phyloP scores from a whole-genome alignment of 208 protist genomes.

The Crithidia fasciculata region DNA sequence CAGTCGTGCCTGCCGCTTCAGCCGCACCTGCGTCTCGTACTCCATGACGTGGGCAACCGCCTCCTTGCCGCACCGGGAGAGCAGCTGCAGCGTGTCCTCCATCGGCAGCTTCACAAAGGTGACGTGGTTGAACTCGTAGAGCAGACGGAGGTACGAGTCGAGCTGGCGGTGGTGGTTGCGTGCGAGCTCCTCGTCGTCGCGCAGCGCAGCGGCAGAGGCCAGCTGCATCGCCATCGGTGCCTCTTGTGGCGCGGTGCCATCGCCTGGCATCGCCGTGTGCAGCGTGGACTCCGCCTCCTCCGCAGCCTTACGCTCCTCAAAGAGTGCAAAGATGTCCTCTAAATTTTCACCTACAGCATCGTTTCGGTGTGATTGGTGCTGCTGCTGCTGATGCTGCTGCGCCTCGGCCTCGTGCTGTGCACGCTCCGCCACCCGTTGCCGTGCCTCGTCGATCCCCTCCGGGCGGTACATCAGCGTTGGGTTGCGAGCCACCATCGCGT shows the following conservation, averaged over 20 bases:
- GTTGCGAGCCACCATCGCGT: slow-evolving; percentile 77
- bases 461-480: slow-evolving; percentile 87
- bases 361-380: not conserved
- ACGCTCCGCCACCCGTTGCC: slow-evolving; percentile 26
- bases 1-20: slow-evolving; percentile 47
- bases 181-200: slow-evolving; percentile 35
- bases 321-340: slow-evolving; percentile 35
- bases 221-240: not conserved
- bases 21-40: slow-evolving; percentile 75
- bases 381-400: slow-evolving; percentile 14
- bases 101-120: slow-evolving; percentile 87
- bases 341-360: not conserved
- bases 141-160: slow-evolving; percentile 66
- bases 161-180: slow-evolving; percentile 82
- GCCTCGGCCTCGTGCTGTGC: not conserved
- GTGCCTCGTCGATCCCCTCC: slow-evolving; percentile 58
- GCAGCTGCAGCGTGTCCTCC: slow-evolving; percentile 77
- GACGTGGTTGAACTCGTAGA: slow-evolving; percentile 91
- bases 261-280: not conserved
- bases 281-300: slow-evolving; percentile 2
- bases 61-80: slow-evolving; percentile 77
- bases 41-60: slow-evolving; percentile 73
- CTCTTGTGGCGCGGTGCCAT: not conserved
- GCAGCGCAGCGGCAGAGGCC: not conserved
- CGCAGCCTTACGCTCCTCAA: slow-evolving; percentile 30